Conservation (phyloP, 2,329 filamentous ascomycete genomes). For the Penicillium sp. region DNA sequence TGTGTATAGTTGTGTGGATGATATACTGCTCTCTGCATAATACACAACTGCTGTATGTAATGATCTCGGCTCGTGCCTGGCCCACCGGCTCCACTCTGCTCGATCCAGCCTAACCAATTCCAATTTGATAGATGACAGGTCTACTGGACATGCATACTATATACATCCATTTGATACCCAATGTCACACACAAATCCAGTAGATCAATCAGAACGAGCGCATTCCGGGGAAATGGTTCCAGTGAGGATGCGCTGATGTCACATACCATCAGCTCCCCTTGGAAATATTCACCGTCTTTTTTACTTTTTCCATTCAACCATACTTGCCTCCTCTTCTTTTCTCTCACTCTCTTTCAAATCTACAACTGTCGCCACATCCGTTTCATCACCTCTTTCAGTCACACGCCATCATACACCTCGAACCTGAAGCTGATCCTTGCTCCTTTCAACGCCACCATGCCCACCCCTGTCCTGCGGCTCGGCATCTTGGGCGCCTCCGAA, state of each 20-base stretch:
- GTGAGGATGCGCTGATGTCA: conserved; percentile 10
- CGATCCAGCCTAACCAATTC: background rate
- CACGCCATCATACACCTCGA: no score
- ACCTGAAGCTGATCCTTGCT: no score
- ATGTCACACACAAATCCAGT: background rate
- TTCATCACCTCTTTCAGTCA: background rate
- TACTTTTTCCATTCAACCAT: background rate
- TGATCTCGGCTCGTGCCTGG: no score
- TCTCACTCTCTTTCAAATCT: no score
- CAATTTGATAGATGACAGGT: background rate
- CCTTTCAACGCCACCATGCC: conserved; percentile 19
- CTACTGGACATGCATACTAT: no score
- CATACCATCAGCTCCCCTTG: background rate
- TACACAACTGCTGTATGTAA: background rate
- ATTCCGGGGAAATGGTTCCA: background rate
- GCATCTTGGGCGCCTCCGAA: conserved; percentile 45
- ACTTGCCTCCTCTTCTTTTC: background rate
- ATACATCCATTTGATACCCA: no score
- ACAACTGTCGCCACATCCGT: background rate
- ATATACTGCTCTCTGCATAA: background rate
- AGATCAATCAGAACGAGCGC: background rate
- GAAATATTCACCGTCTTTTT: background rate
- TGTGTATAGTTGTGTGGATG: no score
- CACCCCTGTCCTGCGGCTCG: conserved; percentile 33
- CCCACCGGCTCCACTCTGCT: background rate